Evolutionary conservation across 345 rosid genomes (phyloP).

Genomic region (Hibiscus syriacus): DNA sequence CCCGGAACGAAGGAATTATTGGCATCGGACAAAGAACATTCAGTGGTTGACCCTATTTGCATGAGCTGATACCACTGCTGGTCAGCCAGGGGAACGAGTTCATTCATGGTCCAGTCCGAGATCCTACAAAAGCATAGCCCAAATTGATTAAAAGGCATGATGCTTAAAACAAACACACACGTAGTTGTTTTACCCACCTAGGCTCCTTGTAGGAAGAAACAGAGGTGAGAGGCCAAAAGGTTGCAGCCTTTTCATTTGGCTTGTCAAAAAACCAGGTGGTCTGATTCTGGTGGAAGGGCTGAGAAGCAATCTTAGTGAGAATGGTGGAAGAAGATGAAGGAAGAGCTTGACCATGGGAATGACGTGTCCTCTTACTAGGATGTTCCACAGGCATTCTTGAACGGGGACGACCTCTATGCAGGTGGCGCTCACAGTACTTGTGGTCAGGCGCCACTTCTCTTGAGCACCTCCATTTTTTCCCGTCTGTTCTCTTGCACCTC

Average conservation of each 20-base stretch:
- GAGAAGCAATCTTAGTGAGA: slow-evolving; percentile 1
- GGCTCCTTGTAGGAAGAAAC: slow-evolving; percentile 21
- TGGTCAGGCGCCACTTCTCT: slow-evolving; percentile 65
- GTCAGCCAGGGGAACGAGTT: slow-evolving; percentile 14
- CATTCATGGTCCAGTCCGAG: slow-evolving; percentile 32
- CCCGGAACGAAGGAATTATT: no score
- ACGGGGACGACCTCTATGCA: slow-evolving; percentile 91
- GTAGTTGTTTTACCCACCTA: slow-evolving; percentile 20
- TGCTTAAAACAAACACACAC: neutral
- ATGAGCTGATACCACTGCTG: slow-evolving; percentile 24
- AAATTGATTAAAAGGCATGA: neutral
- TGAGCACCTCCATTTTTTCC: slow-evolving; percentile 90
- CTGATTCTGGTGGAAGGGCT: slow-evolving; percentile 8
- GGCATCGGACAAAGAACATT: no score
- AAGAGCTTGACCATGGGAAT: neutral
- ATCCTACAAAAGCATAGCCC: slow-evolving; percentile 16
- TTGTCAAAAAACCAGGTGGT: neutral
- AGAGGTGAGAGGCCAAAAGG: slow-evolving; percentile 12
- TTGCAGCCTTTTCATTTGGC: slow-evolving; percentile 15
- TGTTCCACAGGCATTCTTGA: slow-evolving; percentile 99
- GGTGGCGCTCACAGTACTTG: slow-evolving; percentile 81
- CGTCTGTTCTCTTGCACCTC: slow-evolving; percentile 78
- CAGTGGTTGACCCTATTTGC: slow-evolving; percentile 3
- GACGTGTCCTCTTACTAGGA: slow-evolving; percentile 29
- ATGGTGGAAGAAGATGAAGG: slow-evolving; percentile 8